phyloP scores from a whole-genome alignment of 2,329 filamentous ascomycete species.

The Cytospora mali region DNA sequence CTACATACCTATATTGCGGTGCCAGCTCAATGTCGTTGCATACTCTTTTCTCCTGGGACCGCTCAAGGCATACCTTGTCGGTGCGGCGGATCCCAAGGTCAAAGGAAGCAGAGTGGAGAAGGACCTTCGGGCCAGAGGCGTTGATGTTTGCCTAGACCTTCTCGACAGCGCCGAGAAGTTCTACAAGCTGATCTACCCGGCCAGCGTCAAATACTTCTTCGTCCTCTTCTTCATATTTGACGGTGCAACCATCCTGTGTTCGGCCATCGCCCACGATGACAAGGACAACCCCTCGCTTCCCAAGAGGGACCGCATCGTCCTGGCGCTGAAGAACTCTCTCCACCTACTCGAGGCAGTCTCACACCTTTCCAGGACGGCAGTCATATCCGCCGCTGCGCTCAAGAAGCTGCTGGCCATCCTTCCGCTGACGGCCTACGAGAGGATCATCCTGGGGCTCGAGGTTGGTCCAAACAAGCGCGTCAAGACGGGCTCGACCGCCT shows the following conservation, averaged over 20 bases:
- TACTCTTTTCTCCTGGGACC: constrained; percentile 32
- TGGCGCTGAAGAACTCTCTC: constrained; percentile 1
- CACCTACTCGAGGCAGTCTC: constrained; percentile 5
- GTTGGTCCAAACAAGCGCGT: constrained; percentile 4
- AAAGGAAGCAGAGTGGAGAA: constrained; percentile 28
- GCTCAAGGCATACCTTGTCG: constrained; percentile 32
- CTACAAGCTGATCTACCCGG: constrained; percentile 31
- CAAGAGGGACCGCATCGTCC: constrained; percentile 29
- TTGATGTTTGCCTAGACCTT: constrained; percentile 32
- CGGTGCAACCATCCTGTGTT: constrained; percentile 33
- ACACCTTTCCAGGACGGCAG: constrained; percentile 14
- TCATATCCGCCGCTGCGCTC: constrained; percentile 8
- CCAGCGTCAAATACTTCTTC: constrained; percentile 34
- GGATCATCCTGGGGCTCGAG: neutral
- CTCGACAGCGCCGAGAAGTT: constrained; percentile 23
- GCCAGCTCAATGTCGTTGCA: constrained; percentile 35
- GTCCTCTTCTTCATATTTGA: constrained; percentile 37
- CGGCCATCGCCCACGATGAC: constrained; percentile 34
- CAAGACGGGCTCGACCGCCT: constrained; percentile 1
- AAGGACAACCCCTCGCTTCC: constrained; percentile 31
- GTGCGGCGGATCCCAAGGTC: constrained; percentile 27
- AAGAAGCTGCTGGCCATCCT: constrained; percentile 11
- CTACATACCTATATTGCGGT: constrained; percentile 34
- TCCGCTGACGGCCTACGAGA: constrained; percentile 8
- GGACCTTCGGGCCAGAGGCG: constrained; percentile 30